Conservation (phyloP, 2,329 filamentous ascomycete genomes). For the Hypoxylon sp. region DNA sequence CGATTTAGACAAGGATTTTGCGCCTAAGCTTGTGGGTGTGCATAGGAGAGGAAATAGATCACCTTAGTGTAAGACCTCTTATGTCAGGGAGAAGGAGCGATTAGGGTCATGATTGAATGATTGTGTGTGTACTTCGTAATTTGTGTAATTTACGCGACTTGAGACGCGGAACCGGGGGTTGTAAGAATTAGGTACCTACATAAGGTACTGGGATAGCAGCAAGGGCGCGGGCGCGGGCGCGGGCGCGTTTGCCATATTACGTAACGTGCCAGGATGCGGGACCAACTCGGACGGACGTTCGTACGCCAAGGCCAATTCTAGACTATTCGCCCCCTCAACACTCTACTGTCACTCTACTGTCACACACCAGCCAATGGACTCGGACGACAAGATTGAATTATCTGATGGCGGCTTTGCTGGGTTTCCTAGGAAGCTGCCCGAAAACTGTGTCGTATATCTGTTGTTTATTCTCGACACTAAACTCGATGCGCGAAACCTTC, state of each 20-base stretch:
- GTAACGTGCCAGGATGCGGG: background rate
- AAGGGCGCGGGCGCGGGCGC: constrained; percentile 15
- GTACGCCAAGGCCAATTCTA: background rate
- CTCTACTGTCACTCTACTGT: background rate
- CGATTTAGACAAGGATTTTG: background rate
- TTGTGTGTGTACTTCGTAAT: background rate
- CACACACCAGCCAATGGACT: constrained; percentile 38
- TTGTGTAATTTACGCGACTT: constrained; percentile 23
- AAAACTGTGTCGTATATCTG: constrained; percentile 88
- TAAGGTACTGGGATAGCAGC: background rate
- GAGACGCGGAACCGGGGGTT: constrained; percentile 19
- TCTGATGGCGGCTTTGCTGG: constrained; percentile 49
- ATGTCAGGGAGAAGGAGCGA: constrained; percentile 8
- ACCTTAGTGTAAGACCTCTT: constrained; percentile 19
- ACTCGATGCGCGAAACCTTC: constrained; percentile 66
- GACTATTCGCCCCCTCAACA: background rate
- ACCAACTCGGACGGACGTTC: too few species aligned
- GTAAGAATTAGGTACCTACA: too few species aligned
- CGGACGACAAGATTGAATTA: constrained; percentile 43
- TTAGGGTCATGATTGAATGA: background rate
- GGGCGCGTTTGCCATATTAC: constrained; percentile 14
- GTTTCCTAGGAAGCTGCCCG: constrained; percentile 66
- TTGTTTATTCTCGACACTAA: constrained; percentile 76
- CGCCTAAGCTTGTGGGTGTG: constrained; percentile 3
- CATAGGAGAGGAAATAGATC: constrained; percentile 3